These are phyloP conservation scores for Tuber aestivum DNA, from an alignment of 495 filamentous ascomycete species.

Conservation along the genomic window DNA sequence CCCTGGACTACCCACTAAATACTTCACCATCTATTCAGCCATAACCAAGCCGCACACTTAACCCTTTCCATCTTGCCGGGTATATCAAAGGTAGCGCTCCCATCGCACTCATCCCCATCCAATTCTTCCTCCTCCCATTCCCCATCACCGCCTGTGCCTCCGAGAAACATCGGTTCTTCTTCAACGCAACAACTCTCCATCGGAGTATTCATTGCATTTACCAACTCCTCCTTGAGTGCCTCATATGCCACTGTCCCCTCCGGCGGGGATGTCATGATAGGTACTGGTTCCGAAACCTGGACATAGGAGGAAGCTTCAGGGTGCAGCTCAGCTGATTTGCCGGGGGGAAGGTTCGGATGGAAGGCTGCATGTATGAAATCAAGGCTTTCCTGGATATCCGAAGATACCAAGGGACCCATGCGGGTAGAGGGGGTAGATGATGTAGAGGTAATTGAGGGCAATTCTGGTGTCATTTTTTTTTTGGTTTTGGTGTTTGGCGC, in stretches of 20 bases:
- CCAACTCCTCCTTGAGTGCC: neutral
- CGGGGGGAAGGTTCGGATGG: neutral
- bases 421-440: too few species aligned
- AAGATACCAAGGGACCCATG: too few species aligned
- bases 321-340: neutral
- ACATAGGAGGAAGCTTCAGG: neutral
- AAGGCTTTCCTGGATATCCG: neutral
- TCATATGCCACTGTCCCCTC: neutral
- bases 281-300: neutral
- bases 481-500: too few species aligned
- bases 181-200: neutral
- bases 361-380: neutral
- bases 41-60: neutral
- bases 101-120: too few species aligned
- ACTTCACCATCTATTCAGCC: neutral
- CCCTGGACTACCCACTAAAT: too few species aligned
- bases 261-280: neutral
- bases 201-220: neutral
- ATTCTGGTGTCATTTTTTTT: too few species aligned
- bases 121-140: too few species aligned
- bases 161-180: neutral
- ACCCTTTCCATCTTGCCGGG: neutral
- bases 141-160: neutral
- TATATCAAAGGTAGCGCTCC: too few species aligned
- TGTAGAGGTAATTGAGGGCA: too few species aligned